A percentile compares a stretch with the other conserved stretches of the same genome.
Conservation (phyloP, 75 land plant species). For the Sequoiadendron giganteum region DNA sequence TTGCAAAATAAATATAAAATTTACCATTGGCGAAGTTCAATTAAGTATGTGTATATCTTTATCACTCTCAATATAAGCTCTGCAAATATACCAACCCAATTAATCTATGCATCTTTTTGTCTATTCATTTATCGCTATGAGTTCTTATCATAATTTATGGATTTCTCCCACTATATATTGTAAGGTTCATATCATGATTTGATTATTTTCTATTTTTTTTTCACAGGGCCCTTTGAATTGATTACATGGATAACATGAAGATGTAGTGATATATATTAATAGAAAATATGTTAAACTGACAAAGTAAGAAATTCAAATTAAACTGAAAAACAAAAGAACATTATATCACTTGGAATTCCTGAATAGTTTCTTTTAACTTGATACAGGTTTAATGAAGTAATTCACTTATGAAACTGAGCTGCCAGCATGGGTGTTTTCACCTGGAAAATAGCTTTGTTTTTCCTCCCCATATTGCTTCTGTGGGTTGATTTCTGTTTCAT, state of each 20-base stretch:
- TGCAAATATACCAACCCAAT: no score
- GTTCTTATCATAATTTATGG: not conserved
- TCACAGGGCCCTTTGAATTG: not conserved
- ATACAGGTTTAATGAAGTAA: not conserved
- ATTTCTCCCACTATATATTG: not conserved
- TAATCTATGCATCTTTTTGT: no score
- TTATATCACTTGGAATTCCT: not conserved
- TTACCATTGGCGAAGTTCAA: no score
- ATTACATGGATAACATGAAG: not conserved
- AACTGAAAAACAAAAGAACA: not conserved
- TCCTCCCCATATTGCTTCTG: not conserved
- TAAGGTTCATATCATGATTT: not conserved
- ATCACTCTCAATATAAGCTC: no score
- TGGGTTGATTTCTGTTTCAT: not conserved
- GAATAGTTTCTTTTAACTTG: not conserved
- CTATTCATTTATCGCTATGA: not conserved
- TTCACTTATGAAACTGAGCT: not conserved
- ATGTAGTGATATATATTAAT: not conserved
- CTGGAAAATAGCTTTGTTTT: not conserved
- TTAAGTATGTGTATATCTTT: no score
- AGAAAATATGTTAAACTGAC: not conserved
- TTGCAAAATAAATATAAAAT: no score
- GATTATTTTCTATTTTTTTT: not conserved
- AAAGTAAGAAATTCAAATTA: not conserved
- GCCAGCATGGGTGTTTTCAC: not conserved